Conservation (phyloP, 768 basidiomycete genomes). For the Kwoniella europaea region DNA sequence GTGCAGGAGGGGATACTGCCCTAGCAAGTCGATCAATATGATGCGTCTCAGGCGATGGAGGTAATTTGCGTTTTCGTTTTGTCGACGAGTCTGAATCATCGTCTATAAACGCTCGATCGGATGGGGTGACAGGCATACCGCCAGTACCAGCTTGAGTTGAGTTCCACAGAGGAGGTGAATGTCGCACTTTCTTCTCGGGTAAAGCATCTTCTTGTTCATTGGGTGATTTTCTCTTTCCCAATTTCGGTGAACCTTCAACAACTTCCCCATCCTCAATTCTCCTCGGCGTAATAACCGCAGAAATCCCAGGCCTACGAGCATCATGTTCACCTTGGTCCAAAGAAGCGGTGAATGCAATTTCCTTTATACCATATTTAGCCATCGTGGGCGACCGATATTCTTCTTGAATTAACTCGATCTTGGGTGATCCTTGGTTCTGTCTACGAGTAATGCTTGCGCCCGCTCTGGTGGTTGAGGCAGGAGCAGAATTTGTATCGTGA, state of each 20-base stretch:
- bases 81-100: not conserved
- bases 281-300: not conserved
- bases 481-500: not conserved
- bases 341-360: conserved; percentile 2
- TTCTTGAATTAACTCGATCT: conserved; percentile 17
- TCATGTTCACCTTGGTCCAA: not conserved
- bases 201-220: not conserved
- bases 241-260: not conserved
- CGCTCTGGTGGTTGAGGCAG: not conserved
- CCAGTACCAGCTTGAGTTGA: not conserved
- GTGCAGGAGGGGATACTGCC: conserved; percentile 4
- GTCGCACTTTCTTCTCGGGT: conserved; percentile 2
- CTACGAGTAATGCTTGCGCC: too few species aligned
- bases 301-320: not conserved
- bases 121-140: not conserved
- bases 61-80: not conserved
- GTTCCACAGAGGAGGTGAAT: not conserved
- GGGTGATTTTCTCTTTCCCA: conserved; percentile 22
- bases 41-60: conserved; percentile 11
- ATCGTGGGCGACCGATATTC: conserved; percentile 1
- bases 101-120: not conserved
- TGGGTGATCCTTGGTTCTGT: conserved; percentile 1
- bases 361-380: conserved; percentile 19
- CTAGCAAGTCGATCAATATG: not conserved
- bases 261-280: not conserved